Conservation (phyloP, 2,329 filamentous ascomycete species). For the Ophiocordyceps robertsii region DNA sequence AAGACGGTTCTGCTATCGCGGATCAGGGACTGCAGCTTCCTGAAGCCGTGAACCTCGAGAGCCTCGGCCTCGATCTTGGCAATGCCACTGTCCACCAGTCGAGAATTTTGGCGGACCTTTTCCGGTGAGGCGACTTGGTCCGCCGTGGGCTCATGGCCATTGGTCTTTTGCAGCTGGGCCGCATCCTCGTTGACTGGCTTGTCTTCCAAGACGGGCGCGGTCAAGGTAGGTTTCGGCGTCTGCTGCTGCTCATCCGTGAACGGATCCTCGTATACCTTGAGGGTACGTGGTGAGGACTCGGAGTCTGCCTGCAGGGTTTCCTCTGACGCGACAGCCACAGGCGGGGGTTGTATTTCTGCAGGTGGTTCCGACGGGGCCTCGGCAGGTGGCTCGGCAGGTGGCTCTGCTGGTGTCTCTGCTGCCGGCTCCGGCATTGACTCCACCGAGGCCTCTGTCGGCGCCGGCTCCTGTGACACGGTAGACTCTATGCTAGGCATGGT, state of each 20-base stretch:
- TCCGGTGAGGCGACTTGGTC: slow-evolving; percentile 23
- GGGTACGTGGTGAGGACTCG: slow-evolving; percentile 20
- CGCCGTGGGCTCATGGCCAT: slow-evolving; percentile 8
- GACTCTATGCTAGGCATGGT: slow-evolving; percentile 23
- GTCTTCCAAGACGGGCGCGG: slow-evolving; percentile 42
- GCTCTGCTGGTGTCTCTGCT: too few relatives aligned
- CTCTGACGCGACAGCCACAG: not conserved
- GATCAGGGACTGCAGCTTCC: slow-evolving; percentile 62
- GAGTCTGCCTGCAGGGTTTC: not conserved
- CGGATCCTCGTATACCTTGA: slow-evolving; percentile 52
- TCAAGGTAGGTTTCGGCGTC: slow-evolving; percentile 31
- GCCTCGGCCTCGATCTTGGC: slow-evolving; percentile 56
- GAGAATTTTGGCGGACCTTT: slow-evolving; percentile 41
- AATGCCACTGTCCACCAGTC: slow-evolving; percentile 62
- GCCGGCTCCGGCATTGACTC: slow-evolving; percentile 5
- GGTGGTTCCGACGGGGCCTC: not conserved
- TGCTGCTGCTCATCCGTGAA: slow-evolving; percentile 32
- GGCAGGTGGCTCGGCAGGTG: not conserved
- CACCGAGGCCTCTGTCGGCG: slow-evolving; percentile 4
- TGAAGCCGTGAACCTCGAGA: slow-evolving; percentile 71
- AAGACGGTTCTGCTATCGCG: slow-evolving; percentile 52
- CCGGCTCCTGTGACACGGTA: slow-evolving; percentile 14
- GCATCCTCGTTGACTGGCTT: slow-evolving; percentile 45
- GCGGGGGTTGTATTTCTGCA: not conserved
- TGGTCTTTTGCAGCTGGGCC: slow-evolving; percentile 15